phyloP scores from a whole-genome alignment of 2,329 filamentous ascomycete genomes.

The Neocatenulostroma microsporum region DNA sequence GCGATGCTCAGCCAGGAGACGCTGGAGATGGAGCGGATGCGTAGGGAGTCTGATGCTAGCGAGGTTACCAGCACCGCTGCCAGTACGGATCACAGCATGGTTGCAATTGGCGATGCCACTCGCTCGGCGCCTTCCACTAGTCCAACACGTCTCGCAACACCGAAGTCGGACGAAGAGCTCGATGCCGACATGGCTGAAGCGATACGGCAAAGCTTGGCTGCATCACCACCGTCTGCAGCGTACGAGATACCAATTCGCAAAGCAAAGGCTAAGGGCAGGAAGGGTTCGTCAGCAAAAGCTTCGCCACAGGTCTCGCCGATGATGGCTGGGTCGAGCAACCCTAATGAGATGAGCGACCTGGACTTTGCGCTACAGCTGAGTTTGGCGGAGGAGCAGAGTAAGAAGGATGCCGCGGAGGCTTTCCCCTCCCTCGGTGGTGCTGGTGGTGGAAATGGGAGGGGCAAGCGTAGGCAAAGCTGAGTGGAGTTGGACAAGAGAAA shows the following conservation, averaged over 20 bases:
- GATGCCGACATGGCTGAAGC: slow-evolving; percentile 56
- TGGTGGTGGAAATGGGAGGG: slow-evolving; percentile 7
- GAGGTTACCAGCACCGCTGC: slow-evolving; percentile 32
- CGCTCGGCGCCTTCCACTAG: slow-evolving; percentile 19
- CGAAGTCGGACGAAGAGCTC: slow-evolving; percentile 41
- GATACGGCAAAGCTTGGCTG: slow-evolving; percentile 46
- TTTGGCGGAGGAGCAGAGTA: slow-evolving; percentile 51
- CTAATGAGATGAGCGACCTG: slow-evolving; percentile 48
- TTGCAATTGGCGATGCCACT: slow-evolving; percentile 21
- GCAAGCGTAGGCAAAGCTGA: slow-evolving; percentile 18
- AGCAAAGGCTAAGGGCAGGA: slow-evolving; percentile 31
- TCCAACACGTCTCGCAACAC: slow-evolving; percentile 15
- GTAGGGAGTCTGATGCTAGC: slow-evolving; percentile 39
- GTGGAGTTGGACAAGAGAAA: too few species aligned
- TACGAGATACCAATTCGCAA: slow-evolving; percentile 43
- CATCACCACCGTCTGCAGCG: slow-evolving; percentile 13
- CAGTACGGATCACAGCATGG: slow-evolving; percentile 29
- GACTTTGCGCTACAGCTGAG: slow-evolving; percentile 57
- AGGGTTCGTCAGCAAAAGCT: slow-evolving; percentile 21
- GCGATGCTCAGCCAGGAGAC: slow-evolving; percentile 55
- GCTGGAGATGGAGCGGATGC: slow-evolving; percentile 41
- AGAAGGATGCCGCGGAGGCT: slow-evolving; percentile 13
- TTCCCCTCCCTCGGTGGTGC: slow-evolving; percentile 24
- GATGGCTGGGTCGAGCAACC: slow-evolving; percentile 32
- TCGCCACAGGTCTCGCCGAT: slow-evolving; percentile 17